Base-by-base conservation (phyloP, 768 basidiomycete species). In the Exsudoporus frostii region DNA sequence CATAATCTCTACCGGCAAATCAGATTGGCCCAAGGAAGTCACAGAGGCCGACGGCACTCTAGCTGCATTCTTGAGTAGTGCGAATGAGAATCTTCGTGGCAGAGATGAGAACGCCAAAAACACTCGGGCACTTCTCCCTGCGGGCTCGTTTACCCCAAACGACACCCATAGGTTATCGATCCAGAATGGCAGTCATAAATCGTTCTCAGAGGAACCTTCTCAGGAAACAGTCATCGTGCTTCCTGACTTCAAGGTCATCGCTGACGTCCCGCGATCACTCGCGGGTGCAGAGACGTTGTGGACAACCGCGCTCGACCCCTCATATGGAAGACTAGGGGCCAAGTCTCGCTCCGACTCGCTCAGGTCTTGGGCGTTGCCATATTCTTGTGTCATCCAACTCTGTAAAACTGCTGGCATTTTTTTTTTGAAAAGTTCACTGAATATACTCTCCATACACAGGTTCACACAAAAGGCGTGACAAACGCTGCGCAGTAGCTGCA, bases 401-500 rank as follows among this genome's bases (percentile, higher is more conserved):
- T 99, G 95, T 92, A 69, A 71, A 84, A 6, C n/a, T 30, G 34
- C 33, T 20, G 17, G 5, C 30, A 7, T 34, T 24, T 32, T 27
- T 10, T 45, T 45, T 7, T 60, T 42, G 5, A 29, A 29, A n/a
- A 10, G 6, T 34, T 1, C 11, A 11, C 38, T 17, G 9, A 22
- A 22, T n/a, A 59, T 41, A 22, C 20, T 11, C 10, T 34, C 29
- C 20, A 2, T 33, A 38, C 11, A 30, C 63, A 95, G 92, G 95
- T 68, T 97, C 94, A 3, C 96, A 98, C 73, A 92, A 93, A 73
- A 83, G 81, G 61, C 78, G 95, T 30, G 96, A 98, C 72, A 95
- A 94, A 66, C 83, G 92, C 55, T 99, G 96, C 70, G 82, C 83
- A 24, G 86, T 98, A 41, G 84, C 89, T 10, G 92, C 93, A 2